Base-by-base conservation (phyloP, 192 early-diverging fungal species). In the Podila horticola region DNA sequence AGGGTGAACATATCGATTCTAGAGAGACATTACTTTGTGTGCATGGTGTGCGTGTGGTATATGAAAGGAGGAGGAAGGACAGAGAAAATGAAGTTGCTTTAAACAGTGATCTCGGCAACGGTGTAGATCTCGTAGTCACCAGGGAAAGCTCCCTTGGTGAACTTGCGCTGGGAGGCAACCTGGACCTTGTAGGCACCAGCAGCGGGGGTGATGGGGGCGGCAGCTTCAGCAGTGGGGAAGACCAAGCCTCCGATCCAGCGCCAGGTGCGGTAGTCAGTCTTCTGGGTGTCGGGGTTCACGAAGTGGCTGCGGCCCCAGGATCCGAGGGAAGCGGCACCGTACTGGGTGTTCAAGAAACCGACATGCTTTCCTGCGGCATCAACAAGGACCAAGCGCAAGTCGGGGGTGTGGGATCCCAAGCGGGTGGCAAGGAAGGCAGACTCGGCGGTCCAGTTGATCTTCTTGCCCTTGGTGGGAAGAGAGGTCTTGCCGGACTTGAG, bases 361-460 rank as follows among this genome's bases (percentile, higher is more conserved):
- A 55, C 22, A 4, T 24, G 24, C 52, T 55, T 55, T n/a, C 24
- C 24, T 2, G 6, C 9, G 52, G 52, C 52, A 24, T 55, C 52
- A 26, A 55, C 52, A n/a, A 55, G 52, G 52, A 55, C 24, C 52
- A 55, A 55, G 52, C 52, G 52, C 52, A 55, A 24, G 52, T 55
- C 52, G 52, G 52, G 52, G 24, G 52, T 55, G 52, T 55, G 52
- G 52, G 52, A 55, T 24, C 52, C 52, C n/a, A 55, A 26, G 52
- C 52, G 52, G 22, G 52, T 55, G 22, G 52, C 52, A 17, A 55
- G 5, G 24, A 55, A 55, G 52, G 52, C 20, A 10, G 52, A n/a
- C 24, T 55, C 52, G 24, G 52, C 24, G 6, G 52, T 26, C 52
- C 52, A 55, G 52, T 55, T 55, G 3, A 55, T 55, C 52, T 55